Base-by-base conservation (phyloP, 352 stramenopile species). In the Globisporangium nodosum region DNA sequence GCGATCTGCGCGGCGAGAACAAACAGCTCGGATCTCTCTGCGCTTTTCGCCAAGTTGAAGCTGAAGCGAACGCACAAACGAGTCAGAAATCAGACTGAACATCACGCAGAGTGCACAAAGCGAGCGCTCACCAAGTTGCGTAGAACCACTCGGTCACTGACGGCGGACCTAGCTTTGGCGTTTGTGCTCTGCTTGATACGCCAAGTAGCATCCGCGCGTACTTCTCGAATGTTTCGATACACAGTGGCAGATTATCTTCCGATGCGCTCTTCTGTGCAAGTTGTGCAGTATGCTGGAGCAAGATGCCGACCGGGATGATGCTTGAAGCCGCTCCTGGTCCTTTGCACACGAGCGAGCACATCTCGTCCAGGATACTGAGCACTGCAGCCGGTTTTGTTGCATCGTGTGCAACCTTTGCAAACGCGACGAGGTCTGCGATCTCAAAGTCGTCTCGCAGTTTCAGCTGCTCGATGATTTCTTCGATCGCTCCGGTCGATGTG, bases 61-160 rank as follows among this genome's bases (percentile, higher is more conserved):
- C 83, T 93, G n/a, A 5, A 24, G 15, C 9, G 45, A 49, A 35
- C 40, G 33, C 27, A 37, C 1, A 6, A 2, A 9, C 51, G 49
- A 60, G 52, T 57, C 46, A 12, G 31, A 13, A 16, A 53, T 37
- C 13, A 9, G 27, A 20, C 11, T 21, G 31, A 18, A 21, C 18
- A 31, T 42, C 27, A 3, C 2, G n/a, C 45, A 16, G 21, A 30
- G 4, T 15, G 12, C n/a, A 1, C 20, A 15, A n/a, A 1, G 2
- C 27, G 9, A n/a, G n/a, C 31, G 5, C 51, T 18, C 9, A 93
- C 83, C 81, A 87, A 67, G 83, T 90, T 30, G 66, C 64, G 60
- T 84, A 93, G 48, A 93, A 93, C 83, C 83, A 93, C 51, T 85
- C 70, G 24, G 87, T 81, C 0, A 85, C 71, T 16, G 78, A 68